phyloP scores from a whole-genome alignment of 495 filamentous ascomycete genomes.

The Daldinia childiae region DNA sequence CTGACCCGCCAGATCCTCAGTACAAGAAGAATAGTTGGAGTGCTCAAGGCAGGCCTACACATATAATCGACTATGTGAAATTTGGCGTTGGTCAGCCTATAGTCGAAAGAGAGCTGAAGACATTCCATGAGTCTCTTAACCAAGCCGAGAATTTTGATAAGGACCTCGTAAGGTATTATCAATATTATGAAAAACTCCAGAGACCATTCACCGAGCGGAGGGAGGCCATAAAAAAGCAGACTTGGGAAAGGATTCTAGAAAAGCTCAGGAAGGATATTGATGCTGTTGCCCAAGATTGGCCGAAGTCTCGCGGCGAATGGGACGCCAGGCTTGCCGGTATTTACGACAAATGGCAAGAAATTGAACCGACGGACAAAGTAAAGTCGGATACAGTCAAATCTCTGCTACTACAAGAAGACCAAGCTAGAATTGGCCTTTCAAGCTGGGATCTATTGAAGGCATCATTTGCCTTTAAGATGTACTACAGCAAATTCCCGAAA shows the following conservation, averaged over 20 bases:
- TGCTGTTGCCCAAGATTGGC: slow-evolving; percentile 47
- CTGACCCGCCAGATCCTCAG: slow-evolving; percentile 50
- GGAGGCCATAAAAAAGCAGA: slow-evolving; percentile 38
- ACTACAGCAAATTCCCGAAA: slow-evolving; percentile 44
- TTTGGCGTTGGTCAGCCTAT: slow-evolving; percentile 67
- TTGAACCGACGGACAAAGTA: slow-evolving; percentile 50
- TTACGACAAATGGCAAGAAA: slow-evolving; percentile 56
- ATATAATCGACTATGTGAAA: slow-evolving; percentile 79
- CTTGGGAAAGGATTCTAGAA: slow-evolving; percentile 43
- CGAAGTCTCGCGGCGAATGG: slow-evolving; percentile 43
- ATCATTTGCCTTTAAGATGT: slow-evolving; percentile 64
- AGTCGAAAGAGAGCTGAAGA: slow-evolving; percentile 58
- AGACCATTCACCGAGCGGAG: slow-evolving; percentile 24
- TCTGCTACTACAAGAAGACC: slow-evolving; percentile 57
- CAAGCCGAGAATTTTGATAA: slow-evolving; percentile 33
- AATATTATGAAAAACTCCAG: slow-evolving; percentile 37
- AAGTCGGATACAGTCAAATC: slow-evolving; percentile 46
- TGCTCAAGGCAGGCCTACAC: slow-evolving; percentile 53
- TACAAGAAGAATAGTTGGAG: slow-evolving; percentile 51
- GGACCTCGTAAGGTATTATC: slow-evolving; percentile 43
- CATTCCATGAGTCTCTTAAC: slow-evolving; percentile 47
- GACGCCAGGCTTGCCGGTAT: slow-evolving; percentile 54
- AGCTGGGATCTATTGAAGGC: slow-evolving; percentile 70
- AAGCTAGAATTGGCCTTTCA: slow-evolving; percentile 54
- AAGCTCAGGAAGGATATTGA: slow-evolving; percentile 50